Evolutionary conservation across 345 rosid genomes (phyloP).

Genomic region (Litchi chinensis): DNA sequence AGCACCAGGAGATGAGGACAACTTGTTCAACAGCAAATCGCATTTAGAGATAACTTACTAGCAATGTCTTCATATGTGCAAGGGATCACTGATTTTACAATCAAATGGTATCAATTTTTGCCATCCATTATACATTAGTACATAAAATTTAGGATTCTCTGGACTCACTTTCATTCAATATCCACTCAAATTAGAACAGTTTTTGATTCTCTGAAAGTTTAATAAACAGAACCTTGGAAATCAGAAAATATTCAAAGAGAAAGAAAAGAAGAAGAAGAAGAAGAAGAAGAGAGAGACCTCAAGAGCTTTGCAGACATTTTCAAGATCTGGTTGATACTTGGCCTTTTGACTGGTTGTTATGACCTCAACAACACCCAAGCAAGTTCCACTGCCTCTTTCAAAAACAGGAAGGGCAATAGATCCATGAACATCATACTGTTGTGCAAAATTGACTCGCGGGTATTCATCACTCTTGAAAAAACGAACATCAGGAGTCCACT

Average conservation of each 20-base stretch:
- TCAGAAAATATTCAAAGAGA: not conserved
- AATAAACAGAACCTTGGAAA: constrained; percentile 27
- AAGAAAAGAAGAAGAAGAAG: constrained; percentile 8
- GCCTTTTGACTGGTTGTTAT: constrained; percentile 69
- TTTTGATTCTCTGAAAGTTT: constrained; percentile 3
- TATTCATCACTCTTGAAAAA: constrained; percentile 73
- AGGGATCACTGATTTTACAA: not conserved
- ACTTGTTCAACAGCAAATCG: constrained; percentile 5
- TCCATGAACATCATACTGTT: constrained; percentile 64
- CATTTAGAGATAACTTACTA: not conserved
- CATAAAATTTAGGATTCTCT: not conserved
- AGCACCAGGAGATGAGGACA: not conserved
- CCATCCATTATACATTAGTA: not conserved
- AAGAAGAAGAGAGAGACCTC: constrained; percentile 60
- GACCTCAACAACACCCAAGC: constrained; percentile 92
- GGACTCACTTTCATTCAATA: not conserved
- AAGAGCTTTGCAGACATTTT: constrained; percentile 86
- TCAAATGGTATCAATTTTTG: not conserved
- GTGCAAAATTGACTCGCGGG: constrained; percentile 67
- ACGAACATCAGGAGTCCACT: constrained; percentile 97
- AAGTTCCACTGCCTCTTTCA: constrained; percentile 66
- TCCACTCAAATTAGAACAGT: constrained; percentile 2
- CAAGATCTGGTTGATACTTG: constrained; percentile 71
- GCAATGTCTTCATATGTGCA: constrained; percentile 14
- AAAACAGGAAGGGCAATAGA: constrained; percentile 91